Base-by-base conservation (phyloP, 345 rosid genomes). In the Anastatica hierochuntica region DNA sequence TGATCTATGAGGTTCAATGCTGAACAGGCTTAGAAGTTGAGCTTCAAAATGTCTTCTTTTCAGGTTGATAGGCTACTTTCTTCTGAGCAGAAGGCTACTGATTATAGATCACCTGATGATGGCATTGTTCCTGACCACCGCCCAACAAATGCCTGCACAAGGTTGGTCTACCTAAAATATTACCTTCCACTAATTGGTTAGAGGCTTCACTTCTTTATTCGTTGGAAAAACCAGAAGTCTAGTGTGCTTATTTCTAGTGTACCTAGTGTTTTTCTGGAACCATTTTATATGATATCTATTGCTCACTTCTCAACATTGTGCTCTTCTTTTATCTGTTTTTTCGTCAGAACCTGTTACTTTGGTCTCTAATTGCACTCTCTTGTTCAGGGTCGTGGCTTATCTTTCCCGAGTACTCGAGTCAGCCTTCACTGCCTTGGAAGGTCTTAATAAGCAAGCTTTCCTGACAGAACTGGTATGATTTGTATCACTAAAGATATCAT, bases 361-460 rank as follows among this genome's bases (percentile, higher is more conserved):
- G 11, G 31, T 47, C 14, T 60, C 16, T 47, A 26, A 46, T 35
- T 15, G 35, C 29, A 27, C 60, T 36, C 49, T 49, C 43, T 72
- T 54, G 43, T 55, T 48, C 53, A 85, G 97, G 73, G 97, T 82
- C 43, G 99, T 94, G 71, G 95, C 95, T 23, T 92, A 92, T 68
- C 90, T 92, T 73, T 80, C 97, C 50, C 95, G 97, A 42, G 94
- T 88, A 68, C 94, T 92, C 53, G 95, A 92, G 72, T 72, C 94
- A 48, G 88, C 98, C 53, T 92, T 88, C 76, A 92, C 95, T 43
- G 94, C 90, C 34, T 72, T 88, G 37, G 99, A 92, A 64, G 95
- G 97, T 69, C 94, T 83, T 69, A 92, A 88, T 79, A 92, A 92
- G 71, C 98, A 85, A 79, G 95, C 95, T 16, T 92, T 92, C 80